These are phyloP conservation scores for Ganoderma lingzhi DNA, from an alignment of 1,284 basidiomycete species.

Conservation along the genomic window DNA sequence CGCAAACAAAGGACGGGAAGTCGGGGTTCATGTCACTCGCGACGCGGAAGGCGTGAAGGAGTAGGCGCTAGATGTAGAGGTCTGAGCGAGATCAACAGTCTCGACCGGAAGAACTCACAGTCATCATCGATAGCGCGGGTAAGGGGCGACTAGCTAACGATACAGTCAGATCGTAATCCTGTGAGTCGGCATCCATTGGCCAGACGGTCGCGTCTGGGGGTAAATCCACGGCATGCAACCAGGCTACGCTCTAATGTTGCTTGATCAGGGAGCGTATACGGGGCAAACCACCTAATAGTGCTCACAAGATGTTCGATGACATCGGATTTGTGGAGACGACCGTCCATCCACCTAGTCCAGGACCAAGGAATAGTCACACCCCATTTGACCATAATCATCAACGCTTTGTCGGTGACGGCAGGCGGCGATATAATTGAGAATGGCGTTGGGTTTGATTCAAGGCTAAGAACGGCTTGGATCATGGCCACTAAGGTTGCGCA, in stretches of 20 bases:
- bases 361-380: conserved; percentile 63
- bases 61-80: conserved; percentile 17
- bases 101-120: conserved; percentile 16
- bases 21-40: not conserved
- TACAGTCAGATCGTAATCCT: not conserved
- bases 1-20: not conserved
- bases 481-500: conserved; percentile 53
- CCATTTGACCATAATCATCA: conserved; percentile 60
- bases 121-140: conserved; percentile 27
- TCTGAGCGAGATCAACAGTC: not conserved
- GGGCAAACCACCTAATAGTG: conserved; percentile 5
- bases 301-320: conserved; percentile 58
- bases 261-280: conserved; percentile 10
- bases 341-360: conserved; percentile 70
- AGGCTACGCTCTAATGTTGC: conserved; percentile 56
- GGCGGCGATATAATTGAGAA: conserved; percentile 36
- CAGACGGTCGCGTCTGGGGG: not conserved
- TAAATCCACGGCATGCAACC: conserved; percentile 50
- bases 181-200: not conserved
- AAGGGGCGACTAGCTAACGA: conserved; percentile 11
- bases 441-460: conserved; percentile 26
- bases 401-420: conserved; percentile 50
- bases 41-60: not conserved
- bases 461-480: conserved; percentile 50
- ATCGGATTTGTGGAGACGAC: conserved; percentile 56